Percentiles rank a stretch among this genome's conserved stretches.
Evolutionary conservation across 2,329 filamentous ascomycete species (phyloP).

Genomic region (Neurospora sp.): DNA sequence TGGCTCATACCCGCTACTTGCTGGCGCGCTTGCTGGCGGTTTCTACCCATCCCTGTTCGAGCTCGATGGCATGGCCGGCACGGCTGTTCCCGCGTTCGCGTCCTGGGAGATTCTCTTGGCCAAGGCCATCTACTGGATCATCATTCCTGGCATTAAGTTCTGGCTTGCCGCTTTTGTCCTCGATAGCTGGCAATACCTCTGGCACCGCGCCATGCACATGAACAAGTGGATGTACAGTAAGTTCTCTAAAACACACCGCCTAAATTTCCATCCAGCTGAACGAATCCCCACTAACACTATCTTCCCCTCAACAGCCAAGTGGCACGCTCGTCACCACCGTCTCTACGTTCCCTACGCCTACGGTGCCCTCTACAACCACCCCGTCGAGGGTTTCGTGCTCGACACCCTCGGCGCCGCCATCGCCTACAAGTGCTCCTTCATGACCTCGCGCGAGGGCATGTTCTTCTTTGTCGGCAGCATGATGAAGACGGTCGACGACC

Average conservation of each 20-base stretch:
- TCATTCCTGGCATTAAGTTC: conserved; percentile 72
- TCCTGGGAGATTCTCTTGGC: conserved; percentile 70
- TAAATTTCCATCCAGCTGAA: conserved; percentile 28
- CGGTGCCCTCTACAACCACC: conserved; percentile 94
- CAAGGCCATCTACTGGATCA: conserved; percentile 67
- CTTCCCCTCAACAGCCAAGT: conserved; percentile 47
- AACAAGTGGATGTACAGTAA: conserved; percentile 95
- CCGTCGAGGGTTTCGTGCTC: conserved; percentile 83
- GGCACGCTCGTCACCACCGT: conserved; percentile 92
- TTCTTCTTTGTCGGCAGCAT: conserved; percentile 82
- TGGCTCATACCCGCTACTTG: conserved; percentile 60
- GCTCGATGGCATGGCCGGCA: conserved; percentile 40
- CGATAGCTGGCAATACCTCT: conserved; percentile 97
- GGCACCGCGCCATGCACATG: conserved; percentile 92
- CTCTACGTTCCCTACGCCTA: conserved; percentile 97
- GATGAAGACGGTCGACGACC: conserved; percentile 95
- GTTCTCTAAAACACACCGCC: conserved; percentile 25
- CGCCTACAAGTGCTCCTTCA: conserved; percentile 68
- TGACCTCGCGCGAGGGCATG: conserved; percentile 82
- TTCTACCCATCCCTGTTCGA: conserved; percentile 64
- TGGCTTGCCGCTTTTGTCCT: conserved; percentile 63
- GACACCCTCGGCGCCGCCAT: conserved; percentile 83
- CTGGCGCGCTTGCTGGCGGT: conserved; percentile 68
- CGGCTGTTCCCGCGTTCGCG: conserved; percentile 61
- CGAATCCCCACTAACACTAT: conserved; percentile 1